Evolutionary conservation across 2,329 filamentous ascomycete species (phyloP).

Genomic region (Xylogone sp.): DNA sequence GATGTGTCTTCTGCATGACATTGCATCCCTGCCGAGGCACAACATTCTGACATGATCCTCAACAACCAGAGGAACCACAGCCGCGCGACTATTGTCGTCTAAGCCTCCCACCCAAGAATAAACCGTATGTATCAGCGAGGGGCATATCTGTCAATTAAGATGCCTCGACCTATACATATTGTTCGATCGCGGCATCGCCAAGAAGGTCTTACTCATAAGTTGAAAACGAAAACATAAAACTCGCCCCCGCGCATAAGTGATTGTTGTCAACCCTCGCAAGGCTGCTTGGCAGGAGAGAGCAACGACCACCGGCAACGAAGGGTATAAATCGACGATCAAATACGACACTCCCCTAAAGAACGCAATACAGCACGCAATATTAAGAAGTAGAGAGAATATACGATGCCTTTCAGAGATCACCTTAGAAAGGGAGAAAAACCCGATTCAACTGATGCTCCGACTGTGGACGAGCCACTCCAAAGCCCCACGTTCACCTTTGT

Average conservation of each 20-base stretch:
- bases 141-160: neutral
- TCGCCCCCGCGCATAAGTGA: neutral
- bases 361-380: too few species aligned
- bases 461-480: constrained; percentile 20
- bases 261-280: neutral
- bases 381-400: constrained; percentile 13
- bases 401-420: constrained; percentile 57
- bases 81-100: constrained; percentile 3
- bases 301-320: neutral
- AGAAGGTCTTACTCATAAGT: neutral
- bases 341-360: too few species aligned
- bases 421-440: constrained; percentile 60
- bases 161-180: neutral
- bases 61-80: constrained; percentile 3
- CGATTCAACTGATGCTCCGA: constrained; percentile 29
- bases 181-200: neutral
- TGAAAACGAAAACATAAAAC: neutral
- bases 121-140: neutral
- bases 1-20: too few species aligned
- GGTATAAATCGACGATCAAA: neutral
- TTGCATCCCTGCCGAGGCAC: too few species aligned
- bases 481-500: constrained; percentile 75
- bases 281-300: neutral
- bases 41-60: neutral
- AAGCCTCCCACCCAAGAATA: constrained; percentile 5